phyloP scores from a whole-genome alignment of 306 rosid genomes.

The Albizia julibrissin region DNA sequence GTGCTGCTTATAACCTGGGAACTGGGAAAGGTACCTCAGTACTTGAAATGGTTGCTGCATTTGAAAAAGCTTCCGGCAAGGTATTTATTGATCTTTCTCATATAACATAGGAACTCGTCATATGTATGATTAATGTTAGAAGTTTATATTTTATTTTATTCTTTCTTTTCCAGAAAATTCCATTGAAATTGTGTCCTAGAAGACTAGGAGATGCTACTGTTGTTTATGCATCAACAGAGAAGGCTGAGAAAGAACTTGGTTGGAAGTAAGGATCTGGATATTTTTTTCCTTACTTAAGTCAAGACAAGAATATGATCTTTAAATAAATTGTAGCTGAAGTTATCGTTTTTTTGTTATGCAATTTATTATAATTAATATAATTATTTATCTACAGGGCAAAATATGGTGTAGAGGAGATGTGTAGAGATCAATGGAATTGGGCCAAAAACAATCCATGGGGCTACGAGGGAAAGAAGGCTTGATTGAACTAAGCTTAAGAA shows the following conservation, averaged over 20 bases:
- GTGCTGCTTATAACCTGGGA: conserved; percentile 87
- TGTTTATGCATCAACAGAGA: conserved; percentile 87
- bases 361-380: background rate
- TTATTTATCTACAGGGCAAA: conserved; percentile 47
- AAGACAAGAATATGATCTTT: conserved; percentile 3
- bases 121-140: background rate
- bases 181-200: conserved; percentile 69
- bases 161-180: conserved; percentile 66
- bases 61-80: conserved; percentile 87
- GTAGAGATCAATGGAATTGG: conserved; percentile 99
- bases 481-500: conserved; percentile 20
- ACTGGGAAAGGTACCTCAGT: conserved; percentile 93
- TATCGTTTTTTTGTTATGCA: background rate
- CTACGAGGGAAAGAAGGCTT: conserved; percentile 48
- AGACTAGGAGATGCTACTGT: conserved; percentile 91
- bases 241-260: conserved; percentile 81
- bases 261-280: conserved; percentile 75
- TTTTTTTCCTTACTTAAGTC: conserved; percentile 1
- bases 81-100: conserved; percentile 36
- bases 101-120: background rate
- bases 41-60: conserved; percentile 90
- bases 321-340: conserved; percentile 1
- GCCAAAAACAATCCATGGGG: conserved; percentile 90
- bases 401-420: conserved; percentile 74
- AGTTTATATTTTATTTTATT: background rate